Conservation (phyloP, 164 flowering plant species). For the Amborella trichopoda region DNA sequence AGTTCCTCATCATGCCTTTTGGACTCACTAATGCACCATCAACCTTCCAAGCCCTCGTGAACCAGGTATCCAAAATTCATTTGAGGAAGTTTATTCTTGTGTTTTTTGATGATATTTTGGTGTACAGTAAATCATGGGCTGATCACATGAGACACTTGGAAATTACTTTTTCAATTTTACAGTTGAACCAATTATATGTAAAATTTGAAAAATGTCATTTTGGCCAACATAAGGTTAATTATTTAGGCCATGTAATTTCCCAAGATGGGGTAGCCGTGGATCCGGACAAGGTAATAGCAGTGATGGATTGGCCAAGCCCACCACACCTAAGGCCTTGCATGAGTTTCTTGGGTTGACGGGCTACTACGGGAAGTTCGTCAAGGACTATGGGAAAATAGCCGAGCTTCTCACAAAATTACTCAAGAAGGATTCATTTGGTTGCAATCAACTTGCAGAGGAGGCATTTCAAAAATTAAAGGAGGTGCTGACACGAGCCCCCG, state of each 20-base stretch:
- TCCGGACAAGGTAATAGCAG: not conserved
- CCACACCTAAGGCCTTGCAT: not conserved
- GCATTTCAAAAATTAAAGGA: not conserved
- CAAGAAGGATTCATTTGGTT: not conserved
- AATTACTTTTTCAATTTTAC: not conserved
- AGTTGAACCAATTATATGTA: not conserved
- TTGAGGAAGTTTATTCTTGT: conserved; percentile 2
- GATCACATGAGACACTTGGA: not conserved
- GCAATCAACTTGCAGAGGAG: not conserved
- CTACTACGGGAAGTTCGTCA: too few relatives aligned
- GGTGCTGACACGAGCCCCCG: not conserved
- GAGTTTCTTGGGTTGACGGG: conserved; percentile 1
- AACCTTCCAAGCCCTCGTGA: conserved; percentile 5
- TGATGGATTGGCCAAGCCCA: conserved; percentile 1
- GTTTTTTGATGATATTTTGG: conserved; percentile 12
- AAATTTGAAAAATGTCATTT: conserved; percentile 3
- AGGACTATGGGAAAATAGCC: not conserved
- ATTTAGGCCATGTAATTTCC: conserved; percentile 4
- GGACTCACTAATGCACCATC: conserved; percentile 6
- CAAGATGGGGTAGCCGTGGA: conserved; percentile 1
- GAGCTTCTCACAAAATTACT: not conserved
- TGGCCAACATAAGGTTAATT: not conserved
- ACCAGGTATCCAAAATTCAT: not conserved
- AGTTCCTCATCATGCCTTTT: conserved; percentile 3
- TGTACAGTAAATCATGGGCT: not conserved